A percentile compares a stretch with the other conserved stretches of the same genome.
phyloP scores from a whole-genome alignment of 2,329 filamentous ascomycete species.

The Pleomassaria siparia region DNA sequence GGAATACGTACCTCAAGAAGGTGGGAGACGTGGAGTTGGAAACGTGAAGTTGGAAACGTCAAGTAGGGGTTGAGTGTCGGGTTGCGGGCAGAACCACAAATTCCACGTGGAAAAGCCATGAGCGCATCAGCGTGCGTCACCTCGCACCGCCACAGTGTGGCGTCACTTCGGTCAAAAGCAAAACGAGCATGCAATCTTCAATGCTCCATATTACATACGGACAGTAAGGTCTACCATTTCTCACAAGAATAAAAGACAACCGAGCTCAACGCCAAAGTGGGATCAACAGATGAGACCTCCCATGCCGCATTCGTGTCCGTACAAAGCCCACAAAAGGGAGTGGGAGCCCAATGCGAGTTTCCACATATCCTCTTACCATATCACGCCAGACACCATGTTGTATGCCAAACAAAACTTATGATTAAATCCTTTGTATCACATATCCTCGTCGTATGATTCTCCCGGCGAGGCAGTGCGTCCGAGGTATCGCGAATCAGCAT shows the following conservation, averaged over 20 bases:
- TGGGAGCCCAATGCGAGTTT: not conserved
- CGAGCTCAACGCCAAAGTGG: not conserved
- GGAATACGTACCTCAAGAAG: not conserved
- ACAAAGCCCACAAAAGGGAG: constrained; percentile 1
- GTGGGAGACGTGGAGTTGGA: not conserved
- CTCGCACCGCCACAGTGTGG: constrained; percentile 2
- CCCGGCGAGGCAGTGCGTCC: not conserved
- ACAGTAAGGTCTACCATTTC: not conserved
- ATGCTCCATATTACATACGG: not conserved
- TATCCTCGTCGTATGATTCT: not conserved
- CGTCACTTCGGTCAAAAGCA: not conserved
- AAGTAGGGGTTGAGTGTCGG: not conserved
- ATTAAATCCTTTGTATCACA: too few species aligned
- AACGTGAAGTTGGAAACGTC: too few species aligned
- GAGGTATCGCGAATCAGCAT: not conserved
- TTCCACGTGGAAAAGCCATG: not conserved
- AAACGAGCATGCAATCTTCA: not conserved
- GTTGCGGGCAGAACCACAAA: not conserved
- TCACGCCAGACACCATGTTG: constrained; percentile 8
- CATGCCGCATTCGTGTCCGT: not conserved
- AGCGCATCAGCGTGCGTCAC: constrained; percentile 4
- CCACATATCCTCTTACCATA: constrained; percentile 3
- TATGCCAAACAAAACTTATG: not conserved
- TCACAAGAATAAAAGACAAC: not conserved
- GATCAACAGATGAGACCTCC: not conserved